These are phyloP conservation scores for Aspergillus fumigatiaffinis DNA, from an alignment of 2,329 filamentous ascomycete species.

Conservation along the genomic window DNA sequence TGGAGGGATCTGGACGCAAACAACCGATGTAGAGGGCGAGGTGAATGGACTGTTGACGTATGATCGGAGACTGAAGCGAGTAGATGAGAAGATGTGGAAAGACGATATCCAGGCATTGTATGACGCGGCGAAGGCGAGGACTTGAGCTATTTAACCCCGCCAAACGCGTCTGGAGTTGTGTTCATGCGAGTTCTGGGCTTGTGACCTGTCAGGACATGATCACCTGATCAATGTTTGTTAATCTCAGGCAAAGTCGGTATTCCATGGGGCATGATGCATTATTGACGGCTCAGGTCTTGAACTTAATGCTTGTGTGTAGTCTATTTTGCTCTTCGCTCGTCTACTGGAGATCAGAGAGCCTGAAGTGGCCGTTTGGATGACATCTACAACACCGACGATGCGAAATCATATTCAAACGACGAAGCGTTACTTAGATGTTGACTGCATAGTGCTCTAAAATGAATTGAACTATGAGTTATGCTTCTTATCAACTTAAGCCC, in stretches of 20 bases:
- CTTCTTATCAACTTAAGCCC: too few relatives aligned
- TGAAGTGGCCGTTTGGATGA: not conserved
- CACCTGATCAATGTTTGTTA: not conserved
- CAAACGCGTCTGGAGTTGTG: not conserved
- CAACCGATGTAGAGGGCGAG: conserved; percentile 70
- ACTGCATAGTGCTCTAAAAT: too few relatives aligned
- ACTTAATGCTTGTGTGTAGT: not conserved
- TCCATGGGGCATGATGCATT: too few relatives aligned
- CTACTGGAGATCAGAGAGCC: not conserved
- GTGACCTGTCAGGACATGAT: not conserved
- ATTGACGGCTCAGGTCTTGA: not conserved
- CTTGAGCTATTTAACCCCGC: not conserved
- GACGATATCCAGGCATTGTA: conserved; percentile 58
- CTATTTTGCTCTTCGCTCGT: too few relatives aligned
- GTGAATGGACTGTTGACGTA: conserved; percentile 69
- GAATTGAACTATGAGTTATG: too few relatives aligned
- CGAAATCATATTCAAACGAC: too few relatives aligned
- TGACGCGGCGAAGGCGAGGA: conserved; percentile 44
- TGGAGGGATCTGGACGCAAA: conserved; percentile 69
- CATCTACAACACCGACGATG: not conserved
- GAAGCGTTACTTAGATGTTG: too few relatives aligned
- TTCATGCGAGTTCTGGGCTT: too few relatives aligned
- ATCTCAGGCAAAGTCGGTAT: too few relatives aligned
- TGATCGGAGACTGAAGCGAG: conserved; percentile 56
- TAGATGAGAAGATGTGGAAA: conserved; percentile 57